Evolutionary conservation across 192 early-diverging fungal species (phyloP).

Genomic region (Entomortierella parvispora): DNA sequence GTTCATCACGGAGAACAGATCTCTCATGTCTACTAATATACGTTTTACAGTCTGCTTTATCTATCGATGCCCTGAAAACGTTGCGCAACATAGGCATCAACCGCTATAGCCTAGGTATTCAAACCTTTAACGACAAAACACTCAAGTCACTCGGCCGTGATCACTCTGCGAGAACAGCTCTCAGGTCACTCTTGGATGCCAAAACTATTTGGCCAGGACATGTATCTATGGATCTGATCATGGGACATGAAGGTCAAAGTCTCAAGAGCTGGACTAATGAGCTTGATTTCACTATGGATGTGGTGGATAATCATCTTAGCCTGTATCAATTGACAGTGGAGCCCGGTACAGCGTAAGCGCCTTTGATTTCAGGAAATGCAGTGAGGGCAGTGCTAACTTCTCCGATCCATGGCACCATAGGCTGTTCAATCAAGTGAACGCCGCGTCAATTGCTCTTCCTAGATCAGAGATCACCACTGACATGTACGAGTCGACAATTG

Average conservation of each 20-base stretch:
- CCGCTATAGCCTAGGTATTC: slow-evolving; percentile 63
- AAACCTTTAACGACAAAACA: slow-evolving; percentile 55
- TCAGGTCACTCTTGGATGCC: slow-evolving; percentile 53
- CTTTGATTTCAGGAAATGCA: too few species aligned
- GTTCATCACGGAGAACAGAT: neutral
- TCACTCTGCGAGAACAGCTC: slow-evolving; percentile 54
- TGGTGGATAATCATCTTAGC: slow-evolving; percentile 62
- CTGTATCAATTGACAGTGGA: slow-evolving; percentile 66
- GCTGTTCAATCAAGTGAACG: slow-evolving; percentile 44
- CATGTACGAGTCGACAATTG: slow-evolving; percentile 61
- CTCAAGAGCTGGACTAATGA: slow-evolving; percentile 56
- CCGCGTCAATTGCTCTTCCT: slow-evolving; percentile 47
- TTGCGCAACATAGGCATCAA: slow-evolving; percentile 61
- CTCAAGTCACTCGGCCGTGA: slow-evolving; percentile 57
- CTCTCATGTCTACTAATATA: slow-evolving; percentile 23
- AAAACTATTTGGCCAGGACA: slow-evolving; percentile 53
- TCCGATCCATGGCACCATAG: too few species aligned
- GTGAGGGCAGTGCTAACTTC: too few species aligned
- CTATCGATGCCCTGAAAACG: slow-evolving; percentile 23
- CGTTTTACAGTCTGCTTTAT: slow-evolving; percentile 38
- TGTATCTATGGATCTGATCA: slow-evolving; percentile 64
- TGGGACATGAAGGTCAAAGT: slow-evolving; percentile 59
- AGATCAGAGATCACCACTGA: slow-evolving; percentile 54
- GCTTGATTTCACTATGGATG: slow-evolving; percentile 53
- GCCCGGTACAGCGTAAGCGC: slow-evolving; percentile 58